These are phyloP conservation scores for Sporothrix protearum DNA, from an alignment of 2,329 filamentous ascomycete genomes.

Conservation along the genomic window DNA sequence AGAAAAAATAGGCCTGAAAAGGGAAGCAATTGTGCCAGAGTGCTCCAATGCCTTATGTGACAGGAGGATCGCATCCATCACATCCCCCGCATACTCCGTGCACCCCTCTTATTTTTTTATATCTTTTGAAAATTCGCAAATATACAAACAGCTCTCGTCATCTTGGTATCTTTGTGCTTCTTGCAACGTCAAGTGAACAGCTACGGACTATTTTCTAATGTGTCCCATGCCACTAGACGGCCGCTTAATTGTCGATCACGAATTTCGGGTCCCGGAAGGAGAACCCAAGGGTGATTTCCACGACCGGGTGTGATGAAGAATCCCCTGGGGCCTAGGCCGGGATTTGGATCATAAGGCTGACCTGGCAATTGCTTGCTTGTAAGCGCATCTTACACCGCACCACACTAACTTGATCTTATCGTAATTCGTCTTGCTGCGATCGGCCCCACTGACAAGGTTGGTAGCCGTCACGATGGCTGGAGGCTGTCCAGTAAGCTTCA, in stretches of 20 bases:
- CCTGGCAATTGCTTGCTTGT: background rate
- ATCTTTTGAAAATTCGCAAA: background rate
- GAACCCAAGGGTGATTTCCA: no score
- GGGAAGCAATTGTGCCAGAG: background rate
- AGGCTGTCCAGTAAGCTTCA: background rate
- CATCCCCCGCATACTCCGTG: background rate
- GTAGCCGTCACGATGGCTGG: background rate
- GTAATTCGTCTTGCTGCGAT: background rate
- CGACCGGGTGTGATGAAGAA: background rate
- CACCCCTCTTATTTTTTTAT: background rate
- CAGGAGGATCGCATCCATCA: constrained; percentile 4
- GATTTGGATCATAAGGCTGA: background rate
- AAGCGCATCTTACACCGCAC: background rate
- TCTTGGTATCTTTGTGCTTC: background rate
- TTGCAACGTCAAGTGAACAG: background rate
- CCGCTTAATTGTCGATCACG: background rate
- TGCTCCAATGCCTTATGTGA: background rate
- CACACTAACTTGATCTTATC: background rate
- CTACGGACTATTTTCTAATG: background rate
- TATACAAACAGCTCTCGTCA: background rate
- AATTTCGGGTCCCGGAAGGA: background rate
- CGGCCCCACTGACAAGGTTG: background rate
- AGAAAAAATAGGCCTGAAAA: background rate
- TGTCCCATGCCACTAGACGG: background rate
- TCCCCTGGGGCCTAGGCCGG: background rate